Evolutionary conservation across 2,329 filamentous ascomycete species (phyloP).

Genomic region (Thermochaetoides dissita): DNA sequence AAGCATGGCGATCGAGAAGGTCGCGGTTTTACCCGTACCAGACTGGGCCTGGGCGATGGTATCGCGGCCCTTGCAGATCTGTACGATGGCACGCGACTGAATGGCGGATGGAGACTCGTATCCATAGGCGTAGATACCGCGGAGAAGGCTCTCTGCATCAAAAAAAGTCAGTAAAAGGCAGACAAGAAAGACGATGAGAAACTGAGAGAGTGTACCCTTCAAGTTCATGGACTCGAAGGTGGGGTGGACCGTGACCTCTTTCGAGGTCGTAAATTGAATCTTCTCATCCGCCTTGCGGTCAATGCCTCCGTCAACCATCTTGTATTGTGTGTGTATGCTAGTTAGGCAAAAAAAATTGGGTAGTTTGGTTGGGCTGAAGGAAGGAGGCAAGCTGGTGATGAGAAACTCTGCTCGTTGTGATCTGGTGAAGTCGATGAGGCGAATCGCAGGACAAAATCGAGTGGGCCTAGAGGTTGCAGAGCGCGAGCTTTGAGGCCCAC

Average conservation of each 20-base stretch:
- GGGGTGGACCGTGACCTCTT: slow-evolving; percentile 89
- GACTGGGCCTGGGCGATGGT: slow-evolving; percentile 98
- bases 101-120: slow-evolving; percentile 97
- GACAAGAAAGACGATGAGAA: background rate
- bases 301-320: slow-evolving; percentile 74
- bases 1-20: slow-evolving; percentile 90
- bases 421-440: background rate
- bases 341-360: too few species aligned
- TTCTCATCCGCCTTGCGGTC: slow-evolving; percentile 89
- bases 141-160: slow-evolving; percentile 67
- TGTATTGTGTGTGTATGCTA: slow-evolving; percentile 20
- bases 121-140: slow-evolving; percentile 94
- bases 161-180: background rate
- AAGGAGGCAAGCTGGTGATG: background rate
- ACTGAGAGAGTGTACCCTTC: slow-evolving; percentile 43
- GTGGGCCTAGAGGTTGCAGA: background rate
- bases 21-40: slow-evolving; percentile 91
- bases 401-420: background rate
- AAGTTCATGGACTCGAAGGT: slow-evolving; percentile 94
- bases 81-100: slow-evolving; percentile 93
- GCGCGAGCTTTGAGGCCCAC: background rate
- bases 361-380: slow-evolving; percentile 1
- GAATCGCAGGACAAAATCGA: slow-evolving; percentile 2
- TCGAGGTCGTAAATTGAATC: slow-evolving; percentile 97
- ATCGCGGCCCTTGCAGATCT: slow-evolving; percentile 97